Evolutionary conservation across 2,329 filamentous ascomycete species (phyloP).

Genomic region (Kalmusia sp.): DNA sequence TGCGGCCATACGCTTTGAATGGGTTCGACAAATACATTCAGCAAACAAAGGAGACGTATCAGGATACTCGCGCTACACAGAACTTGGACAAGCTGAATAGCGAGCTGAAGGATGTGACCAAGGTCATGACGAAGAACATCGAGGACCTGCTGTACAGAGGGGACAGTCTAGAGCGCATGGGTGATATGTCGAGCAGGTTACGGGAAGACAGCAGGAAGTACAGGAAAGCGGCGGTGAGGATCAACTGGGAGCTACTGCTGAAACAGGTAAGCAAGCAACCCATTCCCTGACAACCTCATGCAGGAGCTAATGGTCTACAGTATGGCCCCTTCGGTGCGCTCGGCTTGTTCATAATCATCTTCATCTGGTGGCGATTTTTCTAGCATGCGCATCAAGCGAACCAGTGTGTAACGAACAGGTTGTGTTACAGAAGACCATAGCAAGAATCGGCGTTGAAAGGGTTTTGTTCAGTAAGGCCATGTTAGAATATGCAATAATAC

Average conservation of each 20-base stretch:
- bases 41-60: slow-evolving; percentile 91
- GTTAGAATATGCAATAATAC: slow-evolving; percentile 26
- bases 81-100: slow-evolving; percentile 97
- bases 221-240: slow-evolving; percentile 86
- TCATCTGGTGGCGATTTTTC: slow-evolving; percentile 94
- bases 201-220: slow-evolving; percentile 96
- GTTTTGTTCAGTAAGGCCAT: background rate
- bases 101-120: slow-evolving; percentile 95
- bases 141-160: slow-evolving; percentile 95
- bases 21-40: slow-evolving; percentile 98
- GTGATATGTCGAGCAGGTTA: slow-evolving; percentile 86
- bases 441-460: slow-evolving; percentile 1
- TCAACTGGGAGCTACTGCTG: slow-evolving; percentile 96
- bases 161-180: slow-evolving; percentile 95
- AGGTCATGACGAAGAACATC: slow-evolving; percentile 99
- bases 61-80: slow-evolving; percentile 86
- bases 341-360: slow-evolving; percentile 81
- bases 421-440: background rate
- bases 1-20: slow-evolving; percentile 95
- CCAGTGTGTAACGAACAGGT: background rate
- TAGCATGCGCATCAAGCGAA: slow-evolving; percentile 49
- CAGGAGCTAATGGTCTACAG: slow-evolving; percentile 46
- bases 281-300: background rate
- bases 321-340: slow-evolving; percentile 90
- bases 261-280: slow-evolving; percentile 72